Evolutionary conservation across 1,284 basidiomycete species (phyloP).

Genomic region (Salmacisia buchloeana): DNA sequence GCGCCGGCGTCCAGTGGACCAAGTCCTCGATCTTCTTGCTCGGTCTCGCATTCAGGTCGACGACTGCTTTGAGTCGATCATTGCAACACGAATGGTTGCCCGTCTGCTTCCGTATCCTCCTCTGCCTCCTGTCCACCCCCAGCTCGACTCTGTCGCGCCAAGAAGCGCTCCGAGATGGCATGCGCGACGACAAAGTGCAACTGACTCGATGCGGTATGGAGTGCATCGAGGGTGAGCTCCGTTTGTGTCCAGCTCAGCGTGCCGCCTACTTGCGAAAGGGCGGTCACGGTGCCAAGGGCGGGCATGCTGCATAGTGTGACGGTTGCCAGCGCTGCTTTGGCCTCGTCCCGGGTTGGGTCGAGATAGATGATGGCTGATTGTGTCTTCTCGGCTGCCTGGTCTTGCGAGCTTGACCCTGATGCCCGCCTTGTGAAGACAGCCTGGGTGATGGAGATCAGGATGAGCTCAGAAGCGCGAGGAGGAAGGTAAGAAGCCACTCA

Average conservation of each 20-base stretch:
- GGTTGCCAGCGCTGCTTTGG: slow-evolving; percentile 58
- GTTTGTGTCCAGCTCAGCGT: neutral
- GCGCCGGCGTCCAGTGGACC: too few species aligned
- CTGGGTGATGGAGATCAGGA: slow-evolving; percentile 8
- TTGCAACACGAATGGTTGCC: neutral
- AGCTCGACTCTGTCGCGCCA: slow-evolving; percentile 24
- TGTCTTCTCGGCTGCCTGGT: slow-evolving; percentile 42
- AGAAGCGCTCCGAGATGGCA: slow-evolving; percentile 58
- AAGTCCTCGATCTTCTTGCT: too few species aligned
- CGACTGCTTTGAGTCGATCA: too few species aligned
- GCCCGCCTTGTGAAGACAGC: neutral
- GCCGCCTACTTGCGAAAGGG: neutral
- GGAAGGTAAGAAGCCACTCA: neutral
- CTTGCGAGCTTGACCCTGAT: neutral
- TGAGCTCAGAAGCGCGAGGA: slow-evolving; percentile 7
- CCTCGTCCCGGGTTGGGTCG: slow-evolving; percentile 73
- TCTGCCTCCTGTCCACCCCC: neutral
- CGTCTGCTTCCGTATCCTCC: neutral
- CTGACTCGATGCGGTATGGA: slow-evolving; percentile 64
- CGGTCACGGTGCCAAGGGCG: slow-evolving; percentile 75
- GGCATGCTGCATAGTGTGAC: slow-evolving; percentile 77
- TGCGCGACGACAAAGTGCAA: slow-evolving; percentile 70
- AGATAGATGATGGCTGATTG: slow-evolving; percentile 58
- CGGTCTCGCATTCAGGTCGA: too few species aligned
- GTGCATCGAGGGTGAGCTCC: slow-evolving; percentile 62